A percentile compares a stretch with the other conserved stretches of the same genome.
These are phyloP conservation scores for Pseudogymnoascus sp. DNA, from an alignment of 2,329 filamentous ascomycete genomes.

Conservation along the genomic window DNA sequence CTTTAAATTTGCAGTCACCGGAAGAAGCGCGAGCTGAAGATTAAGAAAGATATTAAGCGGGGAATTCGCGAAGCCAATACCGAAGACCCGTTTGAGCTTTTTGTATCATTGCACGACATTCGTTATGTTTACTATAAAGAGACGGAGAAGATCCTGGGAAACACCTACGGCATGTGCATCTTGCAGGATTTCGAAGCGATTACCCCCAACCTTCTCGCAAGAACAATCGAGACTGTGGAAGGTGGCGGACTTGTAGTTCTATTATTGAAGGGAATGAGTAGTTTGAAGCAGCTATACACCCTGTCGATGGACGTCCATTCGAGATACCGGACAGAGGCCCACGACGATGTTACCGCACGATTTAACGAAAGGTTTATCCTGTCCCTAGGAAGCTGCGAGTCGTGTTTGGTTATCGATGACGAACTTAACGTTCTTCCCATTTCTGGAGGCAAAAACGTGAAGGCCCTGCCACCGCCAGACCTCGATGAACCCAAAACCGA, in stretches of 20 bases:
- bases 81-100: conserved; percentile 94
- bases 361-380: conserved; percentile 98
- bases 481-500: conserved; percentile 64
- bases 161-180: conserved; percentile 98
- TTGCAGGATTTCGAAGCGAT: conserved; percentile 96
- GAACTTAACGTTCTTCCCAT: conserved; percentile 96
- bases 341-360: conserved; percentile 85
- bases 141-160: conserved; percentile 95
- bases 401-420: conserved; percentile 92
- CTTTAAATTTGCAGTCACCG: conserved; percentile 56
- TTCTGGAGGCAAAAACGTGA: conserved; percentile 86
- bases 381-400: conserved; percentile 88
- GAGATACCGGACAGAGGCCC: conserved; percentile 90
- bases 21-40: conserved; percentile 96
- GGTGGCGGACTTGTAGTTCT: conserved; percentile 87
- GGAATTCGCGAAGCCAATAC: conserved; percentile 86
- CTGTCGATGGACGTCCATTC: conserved; percentile 97
- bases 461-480: conserved; percentile 68
- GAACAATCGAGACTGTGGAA: conserved; percentile 95
- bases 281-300: conserved; percentile 93
- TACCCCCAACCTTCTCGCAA: conserved; percentile 90
- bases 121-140: conserved; percentile 99
- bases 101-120: conserved; percentile 92
- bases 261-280: conserved; percentile 91
- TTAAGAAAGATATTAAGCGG: conserved; percentile 95